Conservation (phyloP, 441 rosid species). For the Cnidoscolus chayamansa region DNA sequence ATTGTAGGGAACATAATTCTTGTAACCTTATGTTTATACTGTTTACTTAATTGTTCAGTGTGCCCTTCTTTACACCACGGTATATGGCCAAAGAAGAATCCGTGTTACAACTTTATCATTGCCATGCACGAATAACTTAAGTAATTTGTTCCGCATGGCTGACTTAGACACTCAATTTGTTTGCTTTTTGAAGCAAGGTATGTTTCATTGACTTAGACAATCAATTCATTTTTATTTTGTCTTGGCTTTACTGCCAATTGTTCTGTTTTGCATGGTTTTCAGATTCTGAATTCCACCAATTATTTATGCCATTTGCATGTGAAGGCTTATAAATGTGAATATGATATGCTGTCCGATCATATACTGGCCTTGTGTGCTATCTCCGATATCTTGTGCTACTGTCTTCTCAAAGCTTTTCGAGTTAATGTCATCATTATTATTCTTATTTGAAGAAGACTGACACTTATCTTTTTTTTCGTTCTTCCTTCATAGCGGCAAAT, state of each 20-base stretch:
- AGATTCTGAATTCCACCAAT: not conserved
- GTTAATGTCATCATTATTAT: slow-evolving; percentile 3
- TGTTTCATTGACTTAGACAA: not conserved
- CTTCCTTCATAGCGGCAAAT: slow-evolving; percentile 52
- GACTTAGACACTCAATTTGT: slow-evolving; percentile 39
- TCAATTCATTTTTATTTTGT: slow-evolving; percentile 8
- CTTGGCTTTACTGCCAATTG: not conserved
- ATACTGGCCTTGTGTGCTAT: not conserved
- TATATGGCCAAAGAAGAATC: slow-evolving; percentile 88
- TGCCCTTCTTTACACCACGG: slow-evolving; percentile 75
- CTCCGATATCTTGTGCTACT: not conserved
- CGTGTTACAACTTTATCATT: slow-evolving; percentile 30
- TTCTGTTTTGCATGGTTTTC: not conserved
- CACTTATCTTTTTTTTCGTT: not conserved
- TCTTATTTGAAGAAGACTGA: slow-evolving; percentile 1
- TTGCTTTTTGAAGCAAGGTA: slow-evolving; percentile 88
- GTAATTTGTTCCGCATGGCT: slow-evolving; percentile 10
- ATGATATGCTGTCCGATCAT: not conserved
- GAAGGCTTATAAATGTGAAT: slow-evolving; percentile 13
- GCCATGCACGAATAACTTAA: not conserved
- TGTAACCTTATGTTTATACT: slow-evolving; percentile 15
- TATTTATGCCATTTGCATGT: slow-evolving; percentile 8
- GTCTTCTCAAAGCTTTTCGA: slow-evolving; percentile 2
- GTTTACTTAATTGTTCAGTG: slow-evolving; percentile 44
- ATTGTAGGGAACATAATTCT: slow-evolving; percentile 15